Evolutionary conservation across 225 moss, liverwort and hornwort species (phyloP), one percentile per base, ranked within the genome.

Genomic region (Lunularia cruciata): DNA sequence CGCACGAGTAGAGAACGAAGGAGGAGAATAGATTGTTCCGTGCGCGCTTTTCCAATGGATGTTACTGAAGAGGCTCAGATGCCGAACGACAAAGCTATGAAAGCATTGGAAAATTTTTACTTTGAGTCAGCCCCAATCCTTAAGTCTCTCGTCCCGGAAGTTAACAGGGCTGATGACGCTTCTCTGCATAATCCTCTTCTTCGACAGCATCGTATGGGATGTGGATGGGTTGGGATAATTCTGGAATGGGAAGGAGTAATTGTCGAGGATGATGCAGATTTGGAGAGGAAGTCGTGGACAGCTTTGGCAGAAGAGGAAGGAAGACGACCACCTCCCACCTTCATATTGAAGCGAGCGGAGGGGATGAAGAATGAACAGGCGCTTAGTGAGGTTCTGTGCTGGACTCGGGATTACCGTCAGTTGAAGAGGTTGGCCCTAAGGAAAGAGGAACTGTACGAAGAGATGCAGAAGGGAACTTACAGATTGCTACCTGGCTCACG

Each of bases 351-450:
- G 60, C 83, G 85, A 22, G 93, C 89, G 1, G 98, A 98, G 65
- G 98, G 98, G 0, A 93, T 98, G 98, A 98, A 98, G 83, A 98
- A 98, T 33, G 92, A 98, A 73, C 98, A 98, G 63, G 98, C 93
- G 0, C 79, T 98, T 35, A 86, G 86, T 12, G 98, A 98, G 57
- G 93, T 98, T 3, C 84, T 98, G 25, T 98, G 98, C 71, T 98
- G 98, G 98, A 85, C 85, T 28, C 80, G 98, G 51, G 98, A 98
- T 47, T 74, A 68, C 53, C 70, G 26, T 3, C 89, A 91, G 69
- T 78, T 98, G 78, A 88, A 80, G 84, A 89, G 89, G 59, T 57
- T 98, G 78, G 98, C 93, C 0, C 71, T 83, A 1, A 80, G 98
- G 57, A 98, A 98, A 58, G 98, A 98, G 75, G 91, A 98, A 67